Evolutionary conservation across 345 rosid species (phyloP), one percentile per base, ranked within the genome.

Genomic region (Streptanthus diversifolius): DNA sequence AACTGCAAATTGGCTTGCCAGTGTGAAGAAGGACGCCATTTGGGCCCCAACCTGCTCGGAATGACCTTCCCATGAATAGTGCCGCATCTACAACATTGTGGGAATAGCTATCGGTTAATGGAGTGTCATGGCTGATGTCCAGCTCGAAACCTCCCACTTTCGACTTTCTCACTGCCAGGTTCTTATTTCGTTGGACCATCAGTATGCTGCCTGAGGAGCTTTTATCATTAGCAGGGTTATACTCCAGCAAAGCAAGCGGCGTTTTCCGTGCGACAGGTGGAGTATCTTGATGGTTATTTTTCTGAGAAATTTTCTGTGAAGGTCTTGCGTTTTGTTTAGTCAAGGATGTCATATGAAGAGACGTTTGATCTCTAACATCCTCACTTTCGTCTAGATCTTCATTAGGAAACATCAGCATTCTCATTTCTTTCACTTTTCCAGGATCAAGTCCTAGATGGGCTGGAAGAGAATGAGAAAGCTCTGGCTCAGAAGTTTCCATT

Each of bases 41-140:
- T 21, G 95, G 99, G 2, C 97, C 97, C 99, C 99, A 95, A 15
- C 99, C 99, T 32, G 86, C 99, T 69, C 97, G 97, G 81, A 91
- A 95, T 40, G 97, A 91, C 78, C 91, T 84, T 63, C 96, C 95
- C 99, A 91, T 95, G 79, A 95, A 95, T 63, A 95, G 80, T 68
- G 89, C 98, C 11, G 98, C 95, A 82, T 95, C 99, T 68, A 90
- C 96, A 74, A 95, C 76, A 78, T 88, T 88, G 72, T 63, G 72
- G 58, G 95, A 91, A 85, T 86, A 84, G 81, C 82, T 80, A 70
- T 83, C 87, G 61, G 83, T 82, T 35, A 90, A 67, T 53, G 92
- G 96, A 47, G 98, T 90, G 62, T 60, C 89, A 43, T 68, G 79
- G 71, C 81, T 80, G 73, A 85, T 76, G 78, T 95, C 91, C 78